Evolutionary conservation across 2,329 filamentous ascomycete species (phyloP).

Genomic region (Thelonectria discophora): DNA sequence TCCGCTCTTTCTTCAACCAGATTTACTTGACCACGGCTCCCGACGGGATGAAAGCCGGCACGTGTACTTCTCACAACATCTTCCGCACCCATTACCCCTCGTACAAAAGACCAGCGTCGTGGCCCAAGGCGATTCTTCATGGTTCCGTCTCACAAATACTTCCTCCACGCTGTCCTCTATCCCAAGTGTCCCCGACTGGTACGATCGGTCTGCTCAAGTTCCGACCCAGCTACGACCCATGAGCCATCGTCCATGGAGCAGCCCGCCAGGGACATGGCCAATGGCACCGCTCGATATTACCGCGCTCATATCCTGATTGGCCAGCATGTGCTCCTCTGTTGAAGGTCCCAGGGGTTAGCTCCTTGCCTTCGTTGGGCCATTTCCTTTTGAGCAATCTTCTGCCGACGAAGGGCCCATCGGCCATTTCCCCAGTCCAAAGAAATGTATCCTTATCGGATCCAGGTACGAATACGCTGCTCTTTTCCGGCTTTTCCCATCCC

Average conservation of each 20-base stretch:
- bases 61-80: background rate
- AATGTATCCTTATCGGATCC: conserved; percentile 15
- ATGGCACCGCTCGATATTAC: conserved; percentile 44
- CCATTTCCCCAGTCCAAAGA: background rate
- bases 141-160: background rate
- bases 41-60: background rate
- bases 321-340: conserved; percentile 1
- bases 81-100: background rate
- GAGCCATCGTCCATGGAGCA: conserved; percentile 1
- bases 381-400: conserved; percentile 20
- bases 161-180: background rate
- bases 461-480: conserved; percentile 39
- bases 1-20: background rate
- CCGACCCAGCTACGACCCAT: conserved; percentile 29
- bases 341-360: conserved; percentile 18
- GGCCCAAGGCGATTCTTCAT: conserved; percentile 4
- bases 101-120: conserved; percentile 3
- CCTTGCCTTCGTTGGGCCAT: conserved; percentile 5
- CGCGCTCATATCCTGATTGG: conserved; percentile 41
- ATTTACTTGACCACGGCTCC: background rate
- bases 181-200: conserved; percentile 26
- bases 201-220: conserved; percentile 41
- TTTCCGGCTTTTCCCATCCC: conserved; percentile 35
- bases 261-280: conserved; percentile 31
- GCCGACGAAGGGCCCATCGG: conserved; percentile 3